Evolutionary conservation across 495 filamentous ascomycete genomes (phyloP).

Genomic region (Neurospora pannonica): DNA sequence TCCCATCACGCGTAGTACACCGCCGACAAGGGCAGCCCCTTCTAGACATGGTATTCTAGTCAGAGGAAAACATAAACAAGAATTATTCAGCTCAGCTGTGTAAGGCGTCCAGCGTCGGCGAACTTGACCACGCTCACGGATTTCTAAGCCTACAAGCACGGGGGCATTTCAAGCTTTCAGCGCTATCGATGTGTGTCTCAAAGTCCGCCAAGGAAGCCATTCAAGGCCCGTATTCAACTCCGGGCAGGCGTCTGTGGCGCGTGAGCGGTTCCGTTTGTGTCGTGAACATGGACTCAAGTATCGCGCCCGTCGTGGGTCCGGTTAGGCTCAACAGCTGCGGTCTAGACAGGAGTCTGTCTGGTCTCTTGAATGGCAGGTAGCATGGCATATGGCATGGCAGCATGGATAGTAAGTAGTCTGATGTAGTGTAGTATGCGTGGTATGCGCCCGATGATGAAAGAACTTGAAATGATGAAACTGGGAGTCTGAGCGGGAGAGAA

Average conservation of each 20-base stretch:
- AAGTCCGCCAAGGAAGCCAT: not conserved
- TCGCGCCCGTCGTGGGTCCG: not conserved
- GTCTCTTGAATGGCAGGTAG: not conserved
- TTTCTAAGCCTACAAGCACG: not conserved
- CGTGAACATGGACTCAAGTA: not conserved
- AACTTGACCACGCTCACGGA: not conserved
- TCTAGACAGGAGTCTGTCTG: not conserved
- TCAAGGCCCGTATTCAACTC: not conserved
- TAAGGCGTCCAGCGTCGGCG: not conserved
- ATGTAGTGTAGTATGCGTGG: not conserved
- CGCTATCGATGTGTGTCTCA: not conserved
- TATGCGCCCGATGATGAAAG: constrained; percentile 18
- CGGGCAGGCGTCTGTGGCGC: not conserved
- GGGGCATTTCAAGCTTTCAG: not conserved
- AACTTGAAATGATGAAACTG: constrained; percentile 22
- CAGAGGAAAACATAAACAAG: not conserved
- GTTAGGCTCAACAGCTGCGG: not conserved
- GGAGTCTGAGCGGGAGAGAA: constrained; percentile 11
- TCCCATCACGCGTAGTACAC: not conserved
- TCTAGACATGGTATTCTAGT: not conserved
- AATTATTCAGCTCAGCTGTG: not conserved
- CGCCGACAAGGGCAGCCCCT: not conserved
- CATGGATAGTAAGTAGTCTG: not conserved
- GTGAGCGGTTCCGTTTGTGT: not conserved
- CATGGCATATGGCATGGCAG: not conserved